Conservation (phyloP, 805 yeast genomes). For the Cyberlindnera samutprakarnensis region DNA sequence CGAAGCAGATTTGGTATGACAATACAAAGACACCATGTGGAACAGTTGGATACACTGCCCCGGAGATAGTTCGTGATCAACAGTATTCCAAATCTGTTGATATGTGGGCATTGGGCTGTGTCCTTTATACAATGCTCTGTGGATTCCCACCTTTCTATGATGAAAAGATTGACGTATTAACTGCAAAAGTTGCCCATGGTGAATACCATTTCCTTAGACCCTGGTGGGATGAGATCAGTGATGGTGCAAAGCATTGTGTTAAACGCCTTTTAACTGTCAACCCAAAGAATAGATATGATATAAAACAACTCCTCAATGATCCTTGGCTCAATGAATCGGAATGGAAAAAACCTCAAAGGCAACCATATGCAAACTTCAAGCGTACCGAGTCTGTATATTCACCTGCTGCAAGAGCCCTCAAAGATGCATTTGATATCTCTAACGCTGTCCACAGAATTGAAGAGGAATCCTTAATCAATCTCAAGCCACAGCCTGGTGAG, state of each 20-base stretch:
- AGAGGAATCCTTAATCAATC: conserved; percentile 16
- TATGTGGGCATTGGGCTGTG: conserved; percentile 71
- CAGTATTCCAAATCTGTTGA: conserved; percentile 61
- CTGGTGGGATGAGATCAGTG: conserved; percentile 83
- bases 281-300: conserved; percentile 59
- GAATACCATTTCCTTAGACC: conserved; percentile 70
- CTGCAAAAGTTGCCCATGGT: conserved; percentile 64
- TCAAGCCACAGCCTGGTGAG: conserved; percentile 1
- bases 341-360: conserved; percentile 18
- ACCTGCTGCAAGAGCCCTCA: conserved; percentile 73
- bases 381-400: conserved; percentile 33
- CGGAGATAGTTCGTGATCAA: conserved; percentile 56
- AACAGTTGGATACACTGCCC: conserved; percentile 70
- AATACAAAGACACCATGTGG: conserved; percentile 68
- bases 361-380: conserved; percentile 14
- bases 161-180: conserved; percentile 52
- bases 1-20: conserved; percentile 45
- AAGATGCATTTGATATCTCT: conserved; percentile 81
- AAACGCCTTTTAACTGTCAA: conserved; percentile 59
- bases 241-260: conserved; percentile 64
- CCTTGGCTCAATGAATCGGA: conserved; percentile 49
- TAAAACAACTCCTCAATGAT: conserved; percentile 59
- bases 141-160: conserved; percentile 77
- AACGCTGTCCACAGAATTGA: conserved; percentile 70
- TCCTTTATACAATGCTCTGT: conserved; percentile 57